Evolutionary conservation across 2,329 filamentous ascomycete species (phyloP), one percentile per base, ranked within the genome.

Genomic region (Hypoxylon sp.): DNA sequence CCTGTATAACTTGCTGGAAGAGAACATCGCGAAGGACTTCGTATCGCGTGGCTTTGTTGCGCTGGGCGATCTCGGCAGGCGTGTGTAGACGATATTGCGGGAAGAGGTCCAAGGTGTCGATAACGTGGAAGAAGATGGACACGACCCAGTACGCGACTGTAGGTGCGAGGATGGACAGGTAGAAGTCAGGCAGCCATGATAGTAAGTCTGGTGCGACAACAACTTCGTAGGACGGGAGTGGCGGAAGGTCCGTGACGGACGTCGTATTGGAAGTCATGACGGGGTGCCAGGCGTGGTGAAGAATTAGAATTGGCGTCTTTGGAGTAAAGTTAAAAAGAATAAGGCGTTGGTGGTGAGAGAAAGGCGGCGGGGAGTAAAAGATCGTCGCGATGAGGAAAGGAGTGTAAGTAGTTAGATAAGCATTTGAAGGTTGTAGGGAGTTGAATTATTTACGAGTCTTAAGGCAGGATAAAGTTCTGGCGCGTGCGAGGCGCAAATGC

Each of bases 41-140:
- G 82, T 88, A 93, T 69, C 93, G 89, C 51, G 92, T 88, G 58
- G 93, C 95, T 76, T 93, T 93, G 81, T 98, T 98, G 75, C 94
- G 89, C 80, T 93, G 93, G 37, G 90, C 79, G 70, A 98, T 92
- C 81, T 98, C 95, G 57, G 93, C 94, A 13, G 96, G 96, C 0
- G 96, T 98, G 82, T 99, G 96, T 46, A 99, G 86, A 70, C 96
- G 92, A 82, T 98, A 98, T 75, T 97, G 89, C 17, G 94, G 91
- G 79, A 95, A 97, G 39, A 95, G 83, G 79, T 98, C 93, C 81
- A 91, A 90, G 65, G 90, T 84, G 81, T 99, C 96, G 76, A 98
- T 90, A 73, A 90, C 77, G 84, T 98, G 95, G 83, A 97, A 99
- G 78, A 95, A 82, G 79, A 93, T 82, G 19, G 95, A 98, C 32